These are phyloP conservation scores for Aspergillus glaucus DNA, from an alignment of 2,329 filamentous ascomycete genomes.

Conservation along the genomic window DNA sequence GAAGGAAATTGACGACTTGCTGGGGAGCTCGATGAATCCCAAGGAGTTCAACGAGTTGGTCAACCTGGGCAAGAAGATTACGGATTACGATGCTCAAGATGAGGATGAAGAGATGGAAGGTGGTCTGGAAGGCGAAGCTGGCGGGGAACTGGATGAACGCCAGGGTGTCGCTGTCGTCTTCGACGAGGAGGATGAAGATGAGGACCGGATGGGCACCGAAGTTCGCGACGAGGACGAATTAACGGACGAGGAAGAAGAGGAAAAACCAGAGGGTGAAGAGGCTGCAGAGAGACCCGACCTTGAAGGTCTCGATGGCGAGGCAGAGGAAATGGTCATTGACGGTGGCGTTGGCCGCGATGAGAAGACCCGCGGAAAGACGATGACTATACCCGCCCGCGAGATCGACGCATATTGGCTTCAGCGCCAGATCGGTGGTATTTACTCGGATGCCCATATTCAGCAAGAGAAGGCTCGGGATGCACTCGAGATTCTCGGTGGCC, in stretches of 20 bases:
- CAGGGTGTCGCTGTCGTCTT: conserved; percentile 98
- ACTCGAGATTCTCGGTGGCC: conserved; percentile 72
- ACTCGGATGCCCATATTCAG: conserved; percentile 85
- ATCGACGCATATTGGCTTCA: conserved; percentile 98
- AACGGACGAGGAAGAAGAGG: conserved; percentile 67
- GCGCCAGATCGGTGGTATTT: conserved; percentile 79
- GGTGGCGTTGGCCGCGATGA: conserved; percentile 47
- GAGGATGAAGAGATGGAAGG: conserved; percentile 84
- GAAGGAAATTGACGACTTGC: conserved; percentile 88
- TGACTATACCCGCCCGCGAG: conserved; percentile 71
- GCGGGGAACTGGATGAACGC: conserved; percentile 77
- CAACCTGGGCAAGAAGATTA: conserved; percentile 97
- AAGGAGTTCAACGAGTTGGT: conserved; percentile 97
- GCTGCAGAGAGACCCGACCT: conserved; percentile 35
- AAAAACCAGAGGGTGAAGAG: conserved; percentile 48
- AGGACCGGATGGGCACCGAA: conserved; percentile 73
- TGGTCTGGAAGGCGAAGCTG: conserved; percentile 59
- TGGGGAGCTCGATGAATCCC: conserved; percentile 72
- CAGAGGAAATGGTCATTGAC: conserved; percentile 79
- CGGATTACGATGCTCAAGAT: conserved; percentile 93
- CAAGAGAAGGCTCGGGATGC: conserved; percentile 87
- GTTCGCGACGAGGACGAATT: conserved; percentile 74
- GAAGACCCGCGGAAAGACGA: conserved; percentile 40
- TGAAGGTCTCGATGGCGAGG: conserved; percentile 37
- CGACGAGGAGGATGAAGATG: conserved; percentile 82